A percentile compares a stretch with the other conserved stretches of the same genome.
Conservation (phyloP, 2,329 filamentous ascomycete species). For the Alternaria triticimaculans region DNA sequence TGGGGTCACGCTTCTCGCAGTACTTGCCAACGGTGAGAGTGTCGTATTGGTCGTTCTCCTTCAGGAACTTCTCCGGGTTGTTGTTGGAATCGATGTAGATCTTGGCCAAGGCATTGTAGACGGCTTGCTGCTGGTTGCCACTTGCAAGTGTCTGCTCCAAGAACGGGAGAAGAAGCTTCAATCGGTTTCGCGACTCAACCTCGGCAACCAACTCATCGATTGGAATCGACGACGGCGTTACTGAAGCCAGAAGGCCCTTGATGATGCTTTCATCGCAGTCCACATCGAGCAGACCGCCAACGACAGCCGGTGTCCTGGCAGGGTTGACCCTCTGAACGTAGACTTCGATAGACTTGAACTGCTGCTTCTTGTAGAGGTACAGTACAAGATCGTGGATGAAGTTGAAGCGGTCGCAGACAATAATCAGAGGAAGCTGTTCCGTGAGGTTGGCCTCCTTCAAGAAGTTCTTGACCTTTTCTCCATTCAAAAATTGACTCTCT, state of each 20-base stretch:
- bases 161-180: constrained; percentile 96
- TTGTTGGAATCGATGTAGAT: constrained; percentile 99
- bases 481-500: constrained; percentile 75
- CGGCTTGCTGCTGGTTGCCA: constrained; percentile 94
- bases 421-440: constrained; percentile 95
- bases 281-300: constrained; percentile 92
- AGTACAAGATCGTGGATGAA: constrained; percentile 96
- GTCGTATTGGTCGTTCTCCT: constrained; percentile 97
- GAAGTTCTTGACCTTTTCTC: constrained; percentile 99
- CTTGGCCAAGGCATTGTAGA: constrained; percentile 97
- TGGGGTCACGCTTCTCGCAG: constrained; percentile 97
- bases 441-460: constrained; percentile 92
- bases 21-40: constrained; percentile 93
- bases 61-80: constrained; percentile 95
- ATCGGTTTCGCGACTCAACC: constrained; percentile 92
- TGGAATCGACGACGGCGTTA: constrained; percentile 83
- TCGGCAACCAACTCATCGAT: constrained; percentile 94
- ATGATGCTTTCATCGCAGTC: constrained; percentile 97
- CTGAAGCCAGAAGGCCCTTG: constrained; percentile 85
- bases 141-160: constrained; percentile 87
- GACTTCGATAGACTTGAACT: constrained; percentile 98
- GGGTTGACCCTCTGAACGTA: constrained; percentile 98
- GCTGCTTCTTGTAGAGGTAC: constrained; percentile 98
- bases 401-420: constrained; percentile 99
- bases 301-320: constrained; percentile 84